A percentile compares a stretch with the other conserved stretches of the same genome.
These are phyloP conservation scores for Colletotrichum karsti DNA, from an alignment of 2,329 filamentous ascomycete genomes.

Conservation along the genomic window DNA sequence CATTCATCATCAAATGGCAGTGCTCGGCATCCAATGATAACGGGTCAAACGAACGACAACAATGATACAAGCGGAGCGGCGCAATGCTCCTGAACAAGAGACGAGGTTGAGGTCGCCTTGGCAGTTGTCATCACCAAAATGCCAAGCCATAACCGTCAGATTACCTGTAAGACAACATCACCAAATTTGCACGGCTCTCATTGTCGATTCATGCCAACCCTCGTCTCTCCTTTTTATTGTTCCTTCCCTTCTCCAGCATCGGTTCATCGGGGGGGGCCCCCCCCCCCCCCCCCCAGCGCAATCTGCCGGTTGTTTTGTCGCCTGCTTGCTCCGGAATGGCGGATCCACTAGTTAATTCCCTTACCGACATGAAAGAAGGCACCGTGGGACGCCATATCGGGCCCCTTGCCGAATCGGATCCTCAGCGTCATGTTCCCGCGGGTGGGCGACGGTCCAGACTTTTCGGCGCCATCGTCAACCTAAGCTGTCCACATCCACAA, in stretches of 20 bases:
- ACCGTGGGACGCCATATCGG: slow-evolving; percentile 7
- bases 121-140: background rate
- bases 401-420: slow-evolving; percentile 23
- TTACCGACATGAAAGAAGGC: slow-evolving; percentile 25
- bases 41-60: background rate
- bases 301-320: slow-evolving; percentile 22
- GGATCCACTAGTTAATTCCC: slow-evolving; percentile 21
- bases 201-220: slow-evolving; percentile 7
- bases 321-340: slow-evolving; percentile 14
- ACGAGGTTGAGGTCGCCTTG: slow-evolving; percentile 2
- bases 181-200: background rate
- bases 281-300: slow-evolving; percentile 6
- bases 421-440: background rate
- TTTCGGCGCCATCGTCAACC: background rate
- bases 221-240: slow-evolving; percentile 3
- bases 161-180: background rate
- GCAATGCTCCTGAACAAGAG: background rate
- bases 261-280: background rate
- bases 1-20: slow-evolving; percentile 9
- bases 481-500: too few relatives aligned
- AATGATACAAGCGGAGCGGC: background rate
- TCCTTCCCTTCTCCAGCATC: background rate
- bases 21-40: background rate
- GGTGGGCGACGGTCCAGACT: background rate
- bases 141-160: slow-evolving; percentile 12